A percentile compares a stretch with the other conserved stretches of the same genome.
These are phyloP conservation scores for Alisma plantagoaquatica DNA, from an alignment of 106 monocot genomes.

Conservation along the genomic window DNA sequence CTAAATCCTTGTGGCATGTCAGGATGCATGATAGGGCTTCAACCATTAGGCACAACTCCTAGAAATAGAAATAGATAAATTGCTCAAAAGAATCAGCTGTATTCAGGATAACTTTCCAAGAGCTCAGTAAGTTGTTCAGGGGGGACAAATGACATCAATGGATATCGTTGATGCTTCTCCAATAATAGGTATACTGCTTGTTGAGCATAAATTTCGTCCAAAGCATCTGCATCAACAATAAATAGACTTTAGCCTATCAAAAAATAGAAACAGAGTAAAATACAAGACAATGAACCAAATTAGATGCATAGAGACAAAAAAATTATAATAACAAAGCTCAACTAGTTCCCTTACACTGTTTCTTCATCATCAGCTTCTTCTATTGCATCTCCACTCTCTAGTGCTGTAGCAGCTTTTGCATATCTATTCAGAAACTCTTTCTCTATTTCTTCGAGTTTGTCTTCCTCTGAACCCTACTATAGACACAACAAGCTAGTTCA, in stretches of 20 bases:
- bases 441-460: slow-evolving; percentile 58
- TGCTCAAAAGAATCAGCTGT: no score
- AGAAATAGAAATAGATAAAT: no score
- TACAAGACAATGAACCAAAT: neutral
- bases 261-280: neutral
- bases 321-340: slow-evolving; percentile 6
- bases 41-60: no score
- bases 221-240: neutral
- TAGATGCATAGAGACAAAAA: neutral
- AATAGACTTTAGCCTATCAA: neutral
- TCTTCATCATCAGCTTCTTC: slow-evolving; percentile 59
- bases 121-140: no score
- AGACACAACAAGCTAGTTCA: neutral
- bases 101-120: no score
- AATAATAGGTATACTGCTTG: neutral
- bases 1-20: no score
- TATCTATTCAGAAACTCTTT: slow-evolving; percentile 77
- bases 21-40: no score
- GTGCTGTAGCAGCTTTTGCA: slow-evolving; percentile 45
- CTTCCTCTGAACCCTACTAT: slow-evolving; percentile 60
- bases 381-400: slow-evolving; percentile 33
- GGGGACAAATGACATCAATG: no score
- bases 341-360: slow-evolving; percentile 44
- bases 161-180: slow-evolving; percentile 4
- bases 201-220: neutral